Evolutionary conservation across 176 grass and related monocot species (phyloP), one percentile per base, ranked within the genome.

Genomic region (Paspalum notatum): DNA sequence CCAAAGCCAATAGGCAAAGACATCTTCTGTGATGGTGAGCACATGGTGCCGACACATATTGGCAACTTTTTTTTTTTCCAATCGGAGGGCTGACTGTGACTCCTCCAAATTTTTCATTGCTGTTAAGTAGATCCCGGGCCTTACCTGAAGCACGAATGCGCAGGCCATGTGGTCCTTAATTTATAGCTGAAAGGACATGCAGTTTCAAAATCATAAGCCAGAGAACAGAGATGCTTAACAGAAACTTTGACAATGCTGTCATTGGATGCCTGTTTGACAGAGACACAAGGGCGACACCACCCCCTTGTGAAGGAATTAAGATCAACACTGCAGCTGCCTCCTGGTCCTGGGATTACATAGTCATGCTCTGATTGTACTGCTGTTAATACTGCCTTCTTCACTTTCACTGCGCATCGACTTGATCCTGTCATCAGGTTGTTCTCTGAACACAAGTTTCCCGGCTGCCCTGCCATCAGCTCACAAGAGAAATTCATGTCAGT

Each of bases 41-140:
- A 81, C 63, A 78, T 71, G 83, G 74, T 74, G 0, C 42, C 71
- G 20, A 60, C 21, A 61, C 71, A 67, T 37, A n/a, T 40, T 79
- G 17, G 53, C 27, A 13, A 55, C 17, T 58, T 14, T 13, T 25
- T 60, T 60, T 45, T 59, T 59, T 68, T 10, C 37, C 62, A 83
- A 68, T 65, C 71, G 46, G 49, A 46, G 21, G 16, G 37, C 59
- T 74, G 54, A 80, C 15, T 57, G n/a, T n/a, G n/a, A n/a, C 12
- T 65, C 14, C 58, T n/a, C 32, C 39, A 5, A 65, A 11, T 22
- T 54, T 15, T 14, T 39, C 37, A 32, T 9, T 22, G 45, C 17
- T 53, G 38, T n/a, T 46, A 3, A 32, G 62, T 56, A 54, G 21
- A 83, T 83, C 42, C 27, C 56, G 4, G 80, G 4, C n/a, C 46